A percentile compares a stretch with the other conserved stretches of the same genome.
phyloP scores from a whole-genome alignment of 257 asterid genomes.

The Solanum rostratum region DNA sequence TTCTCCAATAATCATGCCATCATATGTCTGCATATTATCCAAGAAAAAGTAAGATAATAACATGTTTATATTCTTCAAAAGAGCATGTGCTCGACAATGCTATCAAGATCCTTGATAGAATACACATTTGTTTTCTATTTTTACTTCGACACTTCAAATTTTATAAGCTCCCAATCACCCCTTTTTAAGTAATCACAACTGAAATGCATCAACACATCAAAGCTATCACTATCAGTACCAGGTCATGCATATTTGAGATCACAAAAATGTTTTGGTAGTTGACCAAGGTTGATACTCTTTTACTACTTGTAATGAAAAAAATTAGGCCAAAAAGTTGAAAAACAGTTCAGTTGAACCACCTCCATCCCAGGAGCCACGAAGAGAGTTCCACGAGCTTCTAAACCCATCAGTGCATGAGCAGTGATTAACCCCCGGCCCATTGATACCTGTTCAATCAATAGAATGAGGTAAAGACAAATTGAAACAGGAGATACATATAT shows the following conservation, averaged over 20 bases:
- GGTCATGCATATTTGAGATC: neutral
- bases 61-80: neutral
- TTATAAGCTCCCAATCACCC: neutral
- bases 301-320: neutral
- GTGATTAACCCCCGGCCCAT: slow-evolving; percentile 82
- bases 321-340: neutral
- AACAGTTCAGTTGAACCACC: slow-evolving; percentile 20
- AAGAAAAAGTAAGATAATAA: neutral
- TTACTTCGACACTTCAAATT: neutral
- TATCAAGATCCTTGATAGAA: neutral
- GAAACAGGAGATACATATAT: neutral
- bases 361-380: slow-evolving; percentile 92
- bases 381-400: slow-evolving; percentile 91
- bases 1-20: slow-evolving; percentile 98
- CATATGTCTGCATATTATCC: slow-evolving; percentile 62
- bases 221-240: neutral
- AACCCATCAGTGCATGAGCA: slow-evolving; percentile 78
- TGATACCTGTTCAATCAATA: slow-evolving; percentile 52
- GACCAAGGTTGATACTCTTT: neutral
- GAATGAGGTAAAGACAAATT: slow-evolving; percentile 1
- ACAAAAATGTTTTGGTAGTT: neutral
- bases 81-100: neutral
- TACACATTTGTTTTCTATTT: neutral
- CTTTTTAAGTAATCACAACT: neutral
- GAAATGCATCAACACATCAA: neutral